Percentiles rank a stretch among this genome's conserved stretches.
These are phyloP conservation scores for Colletotrichum coccodes DNA, from an alignment of 2,329 filamentous ascomycete genomes.

Conservation along the genomic window DNA sequence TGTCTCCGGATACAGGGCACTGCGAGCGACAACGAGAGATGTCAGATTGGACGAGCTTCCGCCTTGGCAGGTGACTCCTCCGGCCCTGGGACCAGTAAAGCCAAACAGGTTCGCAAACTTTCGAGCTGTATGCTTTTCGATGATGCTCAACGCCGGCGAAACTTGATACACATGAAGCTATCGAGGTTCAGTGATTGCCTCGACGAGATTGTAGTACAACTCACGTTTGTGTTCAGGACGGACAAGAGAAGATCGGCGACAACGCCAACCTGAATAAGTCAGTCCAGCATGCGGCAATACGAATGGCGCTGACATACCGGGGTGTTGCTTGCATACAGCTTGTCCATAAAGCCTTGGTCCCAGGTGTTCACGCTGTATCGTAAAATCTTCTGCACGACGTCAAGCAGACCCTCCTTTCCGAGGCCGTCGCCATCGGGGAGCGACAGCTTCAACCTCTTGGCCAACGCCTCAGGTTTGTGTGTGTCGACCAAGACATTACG, in stretches of 20 bases:
- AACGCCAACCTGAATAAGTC: constrained; percentile 73
- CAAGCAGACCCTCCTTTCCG: constrained; percentile 79
- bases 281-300: not conserved
- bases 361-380: constrained; percentile 97
- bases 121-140: constrained; percentile 85
- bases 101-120: constrained; percentile 82
- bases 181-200: not conserved
- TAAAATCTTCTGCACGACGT: constrained; percentile 76
- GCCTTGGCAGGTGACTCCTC: constrained; percentile 83
- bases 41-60: constrained; percentile 87
- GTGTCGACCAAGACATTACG: constrained; percentile 72
- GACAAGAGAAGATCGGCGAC: constrained; percentile 86
- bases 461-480: constrained; percentile 66
- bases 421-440: constrained; percentile 66
- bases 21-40: constrained; percentile 87
- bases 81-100: constrained; percentile 74
- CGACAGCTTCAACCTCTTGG: constrained; percentile 65
- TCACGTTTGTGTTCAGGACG: constrained; percentile 88
- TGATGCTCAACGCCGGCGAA: constrained; percentile 85
- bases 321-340: constrained; percentile 91
- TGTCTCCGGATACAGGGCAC: constrained; percentile 82
- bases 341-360: constrained; percentile 96
- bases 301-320: constrained; percentile 63
- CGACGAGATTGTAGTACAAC: constrained; percentile 35
- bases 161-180: constrained; percentile 92